These are phyloP conservation scores for Wickerhamiella siamensis DNA, from an alignment of 805 yeast genomes.

Conservation along the genomic window DNA sequence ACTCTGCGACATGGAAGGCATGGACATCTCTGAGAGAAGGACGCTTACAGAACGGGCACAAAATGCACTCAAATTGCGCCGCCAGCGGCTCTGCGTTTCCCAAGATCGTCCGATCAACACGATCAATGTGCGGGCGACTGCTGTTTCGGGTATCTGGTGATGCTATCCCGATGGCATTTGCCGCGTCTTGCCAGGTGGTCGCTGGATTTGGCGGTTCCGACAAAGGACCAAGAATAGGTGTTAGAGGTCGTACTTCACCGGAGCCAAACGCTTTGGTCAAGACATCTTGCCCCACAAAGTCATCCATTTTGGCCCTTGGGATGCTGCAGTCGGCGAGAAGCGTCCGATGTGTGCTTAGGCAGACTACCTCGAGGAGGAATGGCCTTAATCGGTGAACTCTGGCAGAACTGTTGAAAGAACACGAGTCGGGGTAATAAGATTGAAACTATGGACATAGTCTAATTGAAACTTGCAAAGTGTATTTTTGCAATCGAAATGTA, in stretches of 20 bases:
- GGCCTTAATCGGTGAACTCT: too few species aligned
- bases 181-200: conserved; percentile 1
- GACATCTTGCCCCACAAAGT: neutral
- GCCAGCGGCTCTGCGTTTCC: conserved; percentile 14
- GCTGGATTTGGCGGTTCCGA: neutral
- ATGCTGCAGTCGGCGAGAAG: too few species aligned
- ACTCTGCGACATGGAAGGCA: conserved; percentile 11
- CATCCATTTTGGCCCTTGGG: too few species aligned
- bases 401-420: too few species aligned
- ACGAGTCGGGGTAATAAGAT: too few species aligned
- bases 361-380: too few species aligned
- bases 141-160: neutral
- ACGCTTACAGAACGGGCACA: conserved; percentile 18
- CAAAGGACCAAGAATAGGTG: neutral
- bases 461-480: too few species aligned
- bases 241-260: neutral
- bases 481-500: too few species aligned
- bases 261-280: neutral
- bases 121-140: conserved; percentile 4
- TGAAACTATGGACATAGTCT: too few species aligned
- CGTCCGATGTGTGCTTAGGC: too few species aligned
- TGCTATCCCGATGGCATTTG: neutral
- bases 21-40: conserved; percentile 14
- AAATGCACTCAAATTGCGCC: conserved; percentile 13
- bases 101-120: conserved; percentile 12